Conservation (phyloP, 441 rosid species). For the Pelargonium cotyledonis region DNA sequence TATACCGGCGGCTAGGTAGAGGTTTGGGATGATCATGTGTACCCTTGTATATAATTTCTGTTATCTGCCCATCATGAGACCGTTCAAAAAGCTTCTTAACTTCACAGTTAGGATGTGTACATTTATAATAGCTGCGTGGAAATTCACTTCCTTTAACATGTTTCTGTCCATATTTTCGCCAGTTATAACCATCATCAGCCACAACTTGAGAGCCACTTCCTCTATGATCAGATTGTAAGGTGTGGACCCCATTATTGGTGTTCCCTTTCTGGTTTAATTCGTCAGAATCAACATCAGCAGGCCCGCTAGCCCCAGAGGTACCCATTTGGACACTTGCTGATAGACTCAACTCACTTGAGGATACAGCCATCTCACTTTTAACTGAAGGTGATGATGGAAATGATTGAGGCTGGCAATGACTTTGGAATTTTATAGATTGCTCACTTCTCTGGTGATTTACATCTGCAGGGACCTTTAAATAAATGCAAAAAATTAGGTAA, state of each 20-base stretch:
- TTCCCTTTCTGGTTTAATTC: constrained; percentile 44
- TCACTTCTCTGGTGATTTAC: constrained; percentile 39
- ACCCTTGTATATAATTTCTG: constrained; percentile 90
- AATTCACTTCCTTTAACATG: constrained; percentile 94
- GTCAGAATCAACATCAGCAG: constrained; percentile 54
- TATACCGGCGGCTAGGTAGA: constrained; percentile 66
- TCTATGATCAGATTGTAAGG: constrained; percentile 52
- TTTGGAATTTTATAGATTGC: constrained; percentile 37
- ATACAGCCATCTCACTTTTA: constrained; percentile 46
- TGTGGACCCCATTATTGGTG: constrained; percentile 34
- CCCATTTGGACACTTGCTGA: constrained; percentile 35
- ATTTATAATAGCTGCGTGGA: constrained; percentile 61
- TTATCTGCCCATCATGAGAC: constrained; percentile 78
- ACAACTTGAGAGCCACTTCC: constrained; percentile 38
- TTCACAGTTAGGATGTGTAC: constrained; percentile 95
- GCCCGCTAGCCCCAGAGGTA: constrained; percentile 35
- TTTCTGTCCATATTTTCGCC: constrained; percentile 97
- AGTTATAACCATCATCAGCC: constrained; percentile 85
- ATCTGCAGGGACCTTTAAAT: constrained; percentile 75
- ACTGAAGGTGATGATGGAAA: constrained; percentile 37
- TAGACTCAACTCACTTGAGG: constrained; percentile 57
- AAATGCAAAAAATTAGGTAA: constrained; percentile 38
- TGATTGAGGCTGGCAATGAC: constrained; percentile 38
- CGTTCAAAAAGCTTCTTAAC: constrained; percentile 94
- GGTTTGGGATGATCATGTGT: constrained; percentile 96